These are phyloP conservation scores for Metschnikowia santaceciliae DNA, from an alignment of 805 yeast species.

Conservation along the genomic window DNA sequence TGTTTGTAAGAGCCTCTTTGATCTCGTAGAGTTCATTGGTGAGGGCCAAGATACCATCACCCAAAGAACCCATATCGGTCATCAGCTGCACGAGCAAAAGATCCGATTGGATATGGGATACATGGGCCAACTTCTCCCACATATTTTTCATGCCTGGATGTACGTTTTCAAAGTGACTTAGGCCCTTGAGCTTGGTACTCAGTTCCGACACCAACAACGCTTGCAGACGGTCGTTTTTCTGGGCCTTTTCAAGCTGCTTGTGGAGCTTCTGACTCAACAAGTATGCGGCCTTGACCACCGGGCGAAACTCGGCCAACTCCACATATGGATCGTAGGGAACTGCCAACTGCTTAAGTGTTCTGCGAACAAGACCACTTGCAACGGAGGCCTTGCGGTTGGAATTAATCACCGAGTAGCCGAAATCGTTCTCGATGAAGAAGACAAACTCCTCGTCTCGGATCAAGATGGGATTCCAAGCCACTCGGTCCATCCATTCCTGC, in stretches of 20 bases:
- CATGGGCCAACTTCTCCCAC: constrained; percentile 76
- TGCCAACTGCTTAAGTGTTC: constrained; percentile 85
- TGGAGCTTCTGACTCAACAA: constrained; percentile 52
- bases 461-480: constrained; percentile 71
- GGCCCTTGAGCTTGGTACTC: constrained; percentile 35
- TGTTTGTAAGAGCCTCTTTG: constrained; percentile 88
- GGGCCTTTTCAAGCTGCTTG: constrained; percentile 47
- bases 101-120: constrained; percentile 70
- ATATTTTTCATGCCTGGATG: constrained; percentile 68
- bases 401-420: constrained; percentile 58
- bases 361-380: constrained; percentile 84
- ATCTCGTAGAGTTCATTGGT: constrained; percentile 77
- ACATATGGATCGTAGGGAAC: constrained; percentile 87
- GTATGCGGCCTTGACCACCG: constrained; percentile 75
- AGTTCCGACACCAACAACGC: constrained; percentile 47
- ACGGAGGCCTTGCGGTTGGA: constrained; percentile 51
- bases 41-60: constrained; percentile 66
- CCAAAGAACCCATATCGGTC: constrained; percentile 67
- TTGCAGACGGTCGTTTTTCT: constrained; percentile 55
- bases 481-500: constrained; percentile 84
- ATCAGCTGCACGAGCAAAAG: constrained; percentile 67
- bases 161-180: constrained; percentile 42
- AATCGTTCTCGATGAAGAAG: constrained; percentile 76
- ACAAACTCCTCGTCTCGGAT: constrained; percentile 85
- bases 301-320: constrained; percentile 82